A percentile compares a stretch with the other conserved stretches of the same genome.
Conservation (phyloP, 805 yeast genomes). For the Wickerhamomyces xylosicus region DNA sequence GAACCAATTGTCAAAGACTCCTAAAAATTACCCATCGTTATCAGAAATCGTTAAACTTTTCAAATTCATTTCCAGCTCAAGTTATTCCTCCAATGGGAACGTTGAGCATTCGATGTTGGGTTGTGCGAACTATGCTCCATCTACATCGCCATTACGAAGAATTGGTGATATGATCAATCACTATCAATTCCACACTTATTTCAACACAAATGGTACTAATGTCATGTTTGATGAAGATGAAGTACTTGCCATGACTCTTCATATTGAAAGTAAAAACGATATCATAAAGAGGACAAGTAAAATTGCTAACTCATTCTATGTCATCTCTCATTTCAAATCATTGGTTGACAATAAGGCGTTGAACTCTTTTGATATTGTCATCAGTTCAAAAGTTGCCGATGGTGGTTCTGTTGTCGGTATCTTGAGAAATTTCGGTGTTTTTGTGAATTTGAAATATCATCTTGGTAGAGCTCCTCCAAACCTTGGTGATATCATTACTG, state of each 20-base stretch:
- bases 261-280: conserved; percentile 34
- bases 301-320: conserved; percentile 26
- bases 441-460: conserved; percentile 21
- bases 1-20: conserved; percentile 12
- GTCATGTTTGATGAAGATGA: conserved; percentile 23
- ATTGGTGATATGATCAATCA: conserved; percentile 75
- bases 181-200: conserved; percentile 50
- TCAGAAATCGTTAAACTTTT: conserved; percentile 33
- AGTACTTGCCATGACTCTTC: conserved; percentile 28
- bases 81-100: conserved; percentile 31
- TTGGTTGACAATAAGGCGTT: conserved; percentile 7
- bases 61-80: conserved; percentile 42
- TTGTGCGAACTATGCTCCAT: conserved; percentile 50
- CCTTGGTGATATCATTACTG: conserved; percentile 32
- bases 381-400: conserved; percentile 32
- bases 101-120: conserved; percentile 54
- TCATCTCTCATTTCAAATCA: conserved; percentile 19
- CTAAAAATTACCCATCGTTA: conserved; percentile 18
- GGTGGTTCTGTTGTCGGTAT: conserved; percentile 25
- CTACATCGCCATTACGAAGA: conserved; percentile 85
- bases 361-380: conserved; percentile 19
- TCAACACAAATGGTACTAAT: conserved; percentile 16
- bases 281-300: conserved; percentile 22
- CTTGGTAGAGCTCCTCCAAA: conserved; percentile 21
- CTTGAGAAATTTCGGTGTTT: conserved; percentile 21